Percentiles rank a stretch among this genome's conserved stretches.
phyloP scores from a whole-genome alignment of 1,139 yeast species.

The Debaryomycetaceae sp. region DNA sequence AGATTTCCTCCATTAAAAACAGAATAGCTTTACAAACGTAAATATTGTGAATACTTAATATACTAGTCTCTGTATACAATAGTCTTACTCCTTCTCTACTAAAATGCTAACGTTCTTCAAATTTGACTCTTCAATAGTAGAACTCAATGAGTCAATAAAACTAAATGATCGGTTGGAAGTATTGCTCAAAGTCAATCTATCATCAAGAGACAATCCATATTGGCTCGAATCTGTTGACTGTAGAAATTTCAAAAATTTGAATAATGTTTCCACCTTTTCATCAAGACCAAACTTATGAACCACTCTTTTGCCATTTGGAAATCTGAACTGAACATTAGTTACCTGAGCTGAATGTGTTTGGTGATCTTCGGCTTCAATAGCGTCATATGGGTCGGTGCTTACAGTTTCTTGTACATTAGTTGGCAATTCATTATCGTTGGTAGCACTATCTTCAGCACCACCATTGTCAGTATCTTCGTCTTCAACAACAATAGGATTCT shows the following conservation, averaged over 20 bases:
- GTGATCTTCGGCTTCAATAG: constrained; percentile 48
- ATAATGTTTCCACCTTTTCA: constrained; percentile 49
- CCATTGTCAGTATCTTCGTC: constrained; percentile 12
- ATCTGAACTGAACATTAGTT: constrained; percentile 82
- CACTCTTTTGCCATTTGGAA: constrained; percentile 80
- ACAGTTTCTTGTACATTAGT: constrained; percentile 5
- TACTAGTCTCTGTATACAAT: background rate
- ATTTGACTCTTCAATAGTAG: constrained; percentile 70
- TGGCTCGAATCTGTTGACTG: constrained; percentile 46
- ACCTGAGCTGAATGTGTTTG: constrained; percentile 55
- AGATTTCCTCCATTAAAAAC: constrained; percentile 15
- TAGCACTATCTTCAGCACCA: constrained; percentile 2
- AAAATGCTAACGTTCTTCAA: constrained; percentile 78
- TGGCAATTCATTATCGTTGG: constrained; percentile 1
- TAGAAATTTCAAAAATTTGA: constrained; percentile 53
- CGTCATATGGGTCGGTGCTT: constrained; percentile 30
- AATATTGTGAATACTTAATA: background rate
- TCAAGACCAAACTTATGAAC: constrained; percentile 65
- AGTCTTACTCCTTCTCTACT: constrained; percentile 48
- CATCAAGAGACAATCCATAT: constrained; percentile 43
- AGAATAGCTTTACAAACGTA: too few species aligned
- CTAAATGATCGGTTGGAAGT: constrained; percentile 66
- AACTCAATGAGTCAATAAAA: constrained; percentile 55
- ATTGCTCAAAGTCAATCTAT: constrained; percentile 49
- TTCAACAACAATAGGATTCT: constrained; percentile 26